Percentiles rank a stretch among this genome's conserved stretches.
phyloP scores from a whole-genome alignment of 2,329 filamentous ascomycete species.

The Ophiosphaerella herpotricha region DNA sequence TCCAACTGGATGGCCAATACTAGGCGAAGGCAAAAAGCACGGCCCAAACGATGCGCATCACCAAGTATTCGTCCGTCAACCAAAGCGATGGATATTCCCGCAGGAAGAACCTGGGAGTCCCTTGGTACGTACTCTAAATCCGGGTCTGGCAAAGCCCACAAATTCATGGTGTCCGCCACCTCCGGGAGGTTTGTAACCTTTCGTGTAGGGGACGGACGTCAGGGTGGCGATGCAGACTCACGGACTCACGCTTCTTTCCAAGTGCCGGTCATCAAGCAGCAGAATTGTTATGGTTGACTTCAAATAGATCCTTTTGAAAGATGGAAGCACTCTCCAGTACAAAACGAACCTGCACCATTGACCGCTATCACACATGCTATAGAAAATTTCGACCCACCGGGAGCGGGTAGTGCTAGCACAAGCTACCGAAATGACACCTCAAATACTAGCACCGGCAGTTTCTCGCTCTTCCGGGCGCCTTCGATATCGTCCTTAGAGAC shows the following conservation, averaged over 20 bases:
- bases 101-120: slow-evolving; percentile 59
- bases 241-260: background rate
- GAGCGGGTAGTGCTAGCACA: slow-evolving; percentile 41
- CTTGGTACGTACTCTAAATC: slow-evolving; percentile 37
- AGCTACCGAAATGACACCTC: slow-evolving; percentile 56
- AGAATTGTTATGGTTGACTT: slow-evolving; percentile 52
- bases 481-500: slow-evolving; percentile 61
- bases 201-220: slow-evolving; percentile 12
- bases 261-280: slow-evolving; percentile 18
- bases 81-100: slow-evolving; percentile 74
- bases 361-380: slow-evolving; percentile 68
- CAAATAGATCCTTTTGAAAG: slow-evolving; percentile 64
- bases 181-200: slow-evolving; percentile 31
- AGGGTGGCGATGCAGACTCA: slow-evolving; percentile 4
- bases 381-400: slow-evolving; percentile 42
- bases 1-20: slow-evolving; percentile 93
- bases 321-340: slow-evolving; percentile 71
- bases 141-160: slow-evolving; percentile 19
- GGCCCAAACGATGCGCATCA: slow-evolving; percentile 68
- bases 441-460: slow-evolving; percentile 52
- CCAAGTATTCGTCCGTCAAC: slow-evolving; percentile 68
- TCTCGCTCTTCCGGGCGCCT: slow-evolving; percentile 57
- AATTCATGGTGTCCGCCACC: slow-evolving; percentile 17
- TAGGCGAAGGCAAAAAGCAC: slow-evolving; percentile 78
- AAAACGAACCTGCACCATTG: slow-evolving; percentile 69